Base-by-base conservation (phyloP, 805 yeast genomes). In the Ascoidea tarda region DNA sequence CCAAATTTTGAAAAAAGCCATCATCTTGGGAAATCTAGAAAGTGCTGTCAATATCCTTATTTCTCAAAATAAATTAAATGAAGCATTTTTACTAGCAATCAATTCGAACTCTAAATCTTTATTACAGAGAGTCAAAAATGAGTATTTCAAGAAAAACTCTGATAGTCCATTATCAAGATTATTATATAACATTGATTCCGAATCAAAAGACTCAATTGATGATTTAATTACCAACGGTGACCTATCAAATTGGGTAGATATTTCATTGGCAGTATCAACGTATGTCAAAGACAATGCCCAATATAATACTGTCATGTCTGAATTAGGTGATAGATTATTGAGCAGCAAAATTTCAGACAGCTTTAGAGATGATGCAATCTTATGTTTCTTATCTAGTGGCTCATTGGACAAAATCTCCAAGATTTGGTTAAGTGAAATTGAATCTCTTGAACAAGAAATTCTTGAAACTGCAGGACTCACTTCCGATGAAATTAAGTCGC, bases 391-490 rank as follows among this genome's bases (percentile, higher is more conserved):
- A 58, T 85, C 88, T 21, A 96, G 96, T 33, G 77, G 81, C 48
- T 82, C 93, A 4, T 72, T 89, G 51, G 95, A 84, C 56, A 85
- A 82, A 62, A 82, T 88, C 49, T 78, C 95, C 5, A 66, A 71
- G 10, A 77, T 93, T 57, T 93, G 99, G 99, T 75, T 87, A 51
- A 71, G 78, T 32, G 99, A 93, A 66, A 70, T 84, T 61, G 68
- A 74, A 49, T 62, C 70, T 1, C 62, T 69, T 33, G 82, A 79
- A 57, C 66, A 69, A 6, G 65, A 71, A 46, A 64, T 76, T 46
- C 57, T 70, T 46, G 65, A 66, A 38, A 68, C 67, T 46, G 44
- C 44, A 10, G 14, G 14, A 38, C 8, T 10, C 14, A 64, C 64
- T 8, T 38, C 44, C 2, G 44, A 38, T 38, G 44, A 38, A 38